Evolutionary conservation across 345 rosid species (phyloP).

Genomic region (Euclidium syriacum): DNA sequence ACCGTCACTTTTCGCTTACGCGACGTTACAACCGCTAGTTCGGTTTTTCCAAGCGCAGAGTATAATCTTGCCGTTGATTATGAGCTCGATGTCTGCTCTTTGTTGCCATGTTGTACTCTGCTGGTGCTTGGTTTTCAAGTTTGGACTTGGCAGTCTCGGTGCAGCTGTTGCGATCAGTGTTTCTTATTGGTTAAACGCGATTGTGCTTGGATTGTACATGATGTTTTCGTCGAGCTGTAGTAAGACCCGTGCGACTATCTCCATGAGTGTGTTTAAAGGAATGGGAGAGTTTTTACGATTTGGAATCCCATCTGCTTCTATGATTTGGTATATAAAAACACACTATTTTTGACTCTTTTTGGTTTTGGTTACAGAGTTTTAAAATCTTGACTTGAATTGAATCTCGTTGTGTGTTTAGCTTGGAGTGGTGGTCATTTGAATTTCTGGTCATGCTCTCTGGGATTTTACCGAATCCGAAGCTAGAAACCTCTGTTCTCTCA

Average conservation of each 20-base stretch:
- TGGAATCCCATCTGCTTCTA: conserved; percentile 62
- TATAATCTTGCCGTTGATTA: conserved; percentile 48
- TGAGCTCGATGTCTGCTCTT: conserved; percentile 41
- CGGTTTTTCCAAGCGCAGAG: conserved; percentile 57
- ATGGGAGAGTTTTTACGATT: conserved; percentile 54
- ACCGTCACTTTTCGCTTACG: conserved; percentile 58
- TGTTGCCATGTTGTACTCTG: conserved; percentile 46
- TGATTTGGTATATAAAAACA: conserved; percentile 58
- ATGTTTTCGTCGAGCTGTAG: conserved; percentile 42
- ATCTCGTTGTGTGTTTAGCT: conserved; percentile 34
- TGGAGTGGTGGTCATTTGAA: conserved; percentile 98
- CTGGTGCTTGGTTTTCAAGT: conserved; percentile 56
- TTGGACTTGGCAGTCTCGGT: conserved; percentile 38
- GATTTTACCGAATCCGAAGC: conserved; percentile 69
- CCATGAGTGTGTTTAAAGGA: conserved; percentile 44
- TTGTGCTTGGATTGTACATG: conserved; percentile 47
- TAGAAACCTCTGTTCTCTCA: conserved; percentile 85
- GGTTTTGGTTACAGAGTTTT: not conserved
- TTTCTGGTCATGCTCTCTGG: conserved; percentile 81
- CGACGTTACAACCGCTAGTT: conserved; percentile 50
- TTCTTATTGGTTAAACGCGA: conserved; percentile 52
- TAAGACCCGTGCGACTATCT: conserved; percentile 37
- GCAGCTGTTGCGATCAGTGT: conserved; percentile 45
- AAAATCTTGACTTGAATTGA: not conserved
- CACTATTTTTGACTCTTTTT: not conserved